phyloP scores from a whole-genome alignment of 2,329 filamentous ascomycete genomes.

The Apiospora kogelbergensis region DNA sequence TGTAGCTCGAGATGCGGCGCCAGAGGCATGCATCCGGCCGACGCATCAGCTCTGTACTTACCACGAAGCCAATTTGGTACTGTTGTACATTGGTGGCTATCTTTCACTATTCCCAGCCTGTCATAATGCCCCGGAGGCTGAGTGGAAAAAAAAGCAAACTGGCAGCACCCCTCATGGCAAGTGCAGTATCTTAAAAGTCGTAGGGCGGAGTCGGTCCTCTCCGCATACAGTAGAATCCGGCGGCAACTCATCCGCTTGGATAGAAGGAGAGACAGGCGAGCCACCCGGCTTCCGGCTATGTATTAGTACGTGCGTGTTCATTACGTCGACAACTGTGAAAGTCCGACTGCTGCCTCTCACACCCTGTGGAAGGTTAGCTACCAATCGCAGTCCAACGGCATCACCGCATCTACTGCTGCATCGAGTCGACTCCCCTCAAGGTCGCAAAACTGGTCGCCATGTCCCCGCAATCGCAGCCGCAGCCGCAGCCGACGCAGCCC shows the following conservation, averaged over 20 bases:
- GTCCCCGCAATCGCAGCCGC: conserved; percentile 20
- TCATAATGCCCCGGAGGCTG: neutral
- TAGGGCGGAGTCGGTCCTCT: neutral
- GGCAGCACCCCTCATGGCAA: neutral
- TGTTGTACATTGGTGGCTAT: neutral
- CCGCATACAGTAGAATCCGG: neutral
- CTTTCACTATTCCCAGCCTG: neutral
- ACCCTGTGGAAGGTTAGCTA: neutral
- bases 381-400: neutral
- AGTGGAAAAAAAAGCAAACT: neutral
- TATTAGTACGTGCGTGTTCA: neutral
- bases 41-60: neutral
- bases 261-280: neutral
- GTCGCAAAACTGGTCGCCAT: neutral
- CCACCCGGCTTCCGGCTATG: neutral
- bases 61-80: neutral
- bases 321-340: neutral
- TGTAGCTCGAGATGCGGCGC: neutral
- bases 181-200: neutral
- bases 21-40: neutral
- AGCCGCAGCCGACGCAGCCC: conserved; percentile 25
- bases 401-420: neutral
- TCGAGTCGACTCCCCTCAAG: neutral
- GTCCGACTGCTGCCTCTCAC: too few relatives aligned
- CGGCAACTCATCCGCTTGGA: neutral